Percentiles rank a stretch among this genome's conserved stretches.
Conservation (phyloP, 371 early-diverging fungal species). For the Dichotomocladium elegans region DNA sequence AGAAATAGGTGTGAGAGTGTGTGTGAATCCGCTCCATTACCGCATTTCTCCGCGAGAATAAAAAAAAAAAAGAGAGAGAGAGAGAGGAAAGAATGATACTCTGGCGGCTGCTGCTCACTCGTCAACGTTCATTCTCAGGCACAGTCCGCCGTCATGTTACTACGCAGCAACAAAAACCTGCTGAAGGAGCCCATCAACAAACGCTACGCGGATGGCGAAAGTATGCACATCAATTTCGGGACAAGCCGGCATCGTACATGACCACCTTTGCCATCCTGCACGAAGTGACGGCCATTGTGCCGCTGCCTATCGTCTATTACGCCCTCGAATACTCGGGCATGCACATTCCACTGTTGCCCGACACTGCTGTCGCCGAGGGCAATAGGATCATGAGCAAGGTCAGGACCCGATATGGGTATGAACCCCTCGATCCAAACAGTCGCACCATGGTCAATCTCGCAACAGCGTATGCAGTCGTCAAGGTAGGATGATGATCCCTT, state of each 20-base stretch:
- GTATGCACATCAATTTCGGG: slow-evolving; percentile 63
- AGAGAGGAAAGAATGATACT: no score
- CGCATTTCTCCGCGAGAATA: no score
- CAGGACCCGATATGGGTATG: slow-evolving; percentile 55
- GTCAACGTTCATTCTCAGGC: no score
- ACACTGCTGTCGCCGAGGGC: slow-evolving; percentile 63
- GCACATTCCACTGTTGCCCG: slow-evolving; percentile 62
- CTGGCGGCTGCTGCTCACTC: no score
- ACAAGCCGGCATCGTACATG: slow-evolving; percentile 76
- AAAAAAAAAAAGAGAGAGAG: no score
- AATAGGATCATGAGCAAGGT: slow-evolving; percentile 59
- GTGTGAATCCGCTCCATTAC: no score
- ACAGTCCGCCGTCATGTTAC: no score
- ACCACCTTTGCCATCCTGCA: slow-evolving; percentile 82
- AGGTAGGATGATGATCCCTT: slow-evolving; percentile 34
- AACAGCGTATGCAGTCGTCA: slow-evolving; percentile 80
- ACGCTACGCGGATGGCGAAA: slow-evolving; percentile 52
- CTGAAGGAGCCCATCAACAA: no score
- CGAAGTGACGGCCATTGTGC: slow-evolving; percentile 86
- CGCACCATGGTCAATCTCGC: slow-evolving; percentile 71
- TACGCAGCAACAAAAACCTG: no score
- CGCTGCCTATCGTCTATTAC: slow-evolving; percentile 75
- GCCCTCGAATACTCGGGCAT: slow-evolving; percentile 48
- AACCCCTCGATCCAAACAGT: slow-evolving; percentile 40
- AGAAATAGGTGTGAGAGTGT: no score